Base-by-base conservation (phyloP, 768 basidiomycete species). In the Pisolithus marmoratus region DNA sequence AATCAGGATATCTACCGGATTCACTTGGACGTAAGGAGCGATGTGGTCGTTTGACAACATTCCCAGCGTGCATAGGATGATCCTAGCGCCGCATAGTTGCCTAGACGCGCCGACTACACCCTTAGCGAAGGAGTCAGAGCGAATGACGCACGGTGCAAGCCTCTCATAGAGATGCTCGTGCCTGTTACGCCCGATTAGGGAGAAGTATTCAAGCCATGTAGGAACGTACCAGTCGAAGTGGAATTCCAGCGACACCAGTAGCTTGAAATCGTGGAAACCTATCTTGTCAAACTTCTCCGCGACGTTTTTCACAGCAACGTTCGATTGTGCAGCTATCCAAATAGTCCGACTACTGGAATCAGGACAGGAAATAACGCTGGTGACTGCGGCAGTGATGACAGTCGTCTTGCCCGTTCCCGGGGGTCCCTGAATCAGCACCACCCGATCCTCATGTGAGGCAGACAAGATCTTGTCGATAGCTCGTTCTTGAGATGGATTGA, bases 281-380 rank as follows among this genome's bases (percentile, higher is more conserved):
- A 60, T 55, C 6, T 63, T 60, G 26, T 63, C 52, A 11, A 78
- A 63, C 44, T 73, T 78, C 54, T 77, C 73, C 0, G 76, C 76
- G n/a, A 78, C 76, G 51, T 78, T 78, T 56, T 79, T 79, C 19
- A 78, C 77, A 0, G 74, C 77, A 27, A 78, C 74, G 38, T 78
- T 79, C 0, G 76, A 77, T 24, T 78, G 78, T 0, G 77, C 75
- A 26, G 72, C 62, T 26, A 79, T 55, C 70, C 73, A 78, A 11
- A 74, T 58, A 8, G 57, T 47, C 24, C 42, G 59, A 8, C 22
- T 22, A 15, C 54, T 54, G 2, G 48, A 44, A 44, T 55, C 53
- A 1, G 26, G 3, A 5, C 14, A 34, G 12, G 4, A 34, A 12
- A 59, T 8, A 11, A 63, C 20, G 15, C 70, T 70, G 1, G 55